These are phyloP conservation scores for Trichoderma oligosporum DNA, from an alignment of 2,329 filamentous ascomycete genomes.

Conservation along the genomic window DNA sequence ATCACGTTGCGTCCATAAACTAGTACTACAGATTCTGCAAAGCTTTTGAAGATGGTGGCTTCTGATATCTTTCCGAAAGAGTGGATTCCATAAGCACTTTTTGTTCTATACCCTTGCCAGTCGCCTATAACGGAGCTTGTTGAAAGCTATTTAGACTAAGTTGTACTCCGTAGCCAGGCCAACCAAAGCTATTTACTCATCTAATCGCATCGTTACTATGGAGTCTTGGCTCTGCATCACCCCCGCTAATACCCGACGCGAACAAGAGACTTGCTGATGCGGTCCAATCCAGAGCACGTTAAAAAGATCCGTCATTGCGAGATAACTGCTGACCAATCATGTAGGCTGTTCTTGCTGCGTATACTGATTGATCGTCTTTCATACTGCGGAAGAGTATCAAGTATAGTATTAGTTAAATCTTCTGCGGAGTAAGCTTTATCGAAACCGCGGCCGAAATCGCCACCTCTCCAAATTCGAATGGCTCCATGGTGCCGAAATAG, in stretches of 20 bases:
- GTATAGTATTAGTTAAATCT: no score
- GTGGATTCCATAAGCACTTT: no score
- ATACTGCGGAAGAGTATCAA: no score
- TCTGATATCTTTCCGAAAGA: no score
- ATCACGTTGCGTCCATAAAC: no score
- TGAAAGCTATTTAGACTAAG: not conserved
- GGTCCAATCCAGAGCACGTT: constrained; percentile 11
- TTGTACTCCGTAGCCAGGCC: not conserved
- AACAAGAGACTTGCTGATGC: no score
- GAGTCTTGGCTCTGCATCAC: not conserved
- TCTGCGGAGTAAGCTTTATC: not conserved
- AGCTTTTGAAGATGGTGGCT: no score
- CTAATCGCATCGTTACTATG: not conserved
- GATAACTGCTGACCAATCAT: not conserved
- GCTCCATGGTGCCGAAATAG: not conserved
- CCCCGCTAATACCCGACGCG: not conserved
- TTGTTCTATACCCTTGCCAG: no score
- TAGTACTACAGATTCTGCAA: no score
- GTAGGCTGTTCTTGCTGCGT: no score
- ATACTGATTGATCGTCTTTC: not conserved
- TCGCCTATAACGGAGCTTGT: no score
- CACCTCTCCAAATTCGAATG: no score
- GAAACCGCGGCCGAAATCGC: not conserved
- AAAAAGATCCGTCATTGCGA: constrained; percentile 14
- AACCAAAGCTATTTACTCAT: not conserved